Conservation (phyloP, 1,139 yeast genomes). For the Magnusiomyces fungicola region DNA sequence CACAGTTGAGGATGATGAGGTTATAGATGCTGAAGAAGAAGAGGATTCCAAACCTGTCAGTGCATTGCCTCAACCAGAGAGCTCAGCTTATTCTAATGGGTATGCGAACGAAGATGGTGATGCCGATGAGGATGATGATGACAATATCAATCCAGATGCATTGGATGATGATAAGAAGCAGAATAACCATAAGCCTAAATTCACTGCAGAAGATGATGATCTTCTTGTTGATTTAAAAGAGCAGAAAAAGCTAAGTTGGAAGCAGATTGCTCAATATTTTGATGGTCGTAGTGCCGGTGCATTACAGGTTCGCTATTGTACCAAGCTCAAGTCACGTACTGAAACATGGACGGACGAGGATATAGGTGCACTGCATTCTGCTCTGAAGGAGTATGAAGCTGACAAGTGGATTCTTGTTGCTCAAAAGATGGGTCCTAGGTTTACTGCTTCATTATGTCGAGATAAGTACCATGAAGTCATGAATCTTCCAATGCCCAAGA, state of each 20-base stretch:
- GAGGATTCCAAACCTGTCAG: not conserved
- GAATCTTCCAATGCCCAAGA: conserved; percentile 1
- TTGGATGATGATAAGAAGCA: not conserved
- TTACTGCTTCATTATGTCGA: conserved; percentile 22
- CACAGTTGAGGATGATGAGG: not conserved
- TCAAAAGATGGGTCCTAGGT: conserved; percentile 23
- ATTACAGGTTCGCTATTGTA: conserved; percentile 29
- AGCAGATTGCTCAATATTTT: conserved; percentile 27
- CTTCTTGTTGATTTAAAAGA: conserved; percentile 26
- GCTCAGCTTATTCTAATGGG: too few species aligned
- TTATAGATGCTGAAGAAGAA: not conserved
- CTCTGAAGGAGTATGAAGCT: conserved; percentile 24
- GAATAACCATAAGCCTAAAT: conserved; percentile 22
- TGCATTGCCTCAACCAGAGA: too few species aligned
- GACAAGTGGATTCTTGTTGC: conserved; percentile 25
- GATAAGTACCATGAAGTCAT: conserved; percentile 17
- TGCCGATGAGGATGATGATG: not conserved
- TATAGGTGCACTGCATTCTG: conserved; percentile 19
- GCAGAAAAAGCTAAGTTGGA: conserved; percentile 25
- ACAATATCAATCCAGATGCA: not conserved
- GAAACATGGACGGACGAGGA: conserved; percentile 25
- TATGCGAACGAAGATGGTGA: not conserved
- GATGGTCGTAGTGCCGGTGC: conserved; percentile 29
- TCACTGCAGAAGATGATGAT: conserved; percentile 27
- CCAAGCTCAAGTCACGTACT: conserved; percentile 23